Base-by-base conservation (phyloP, 2,329 filamentous ascomycete species). In the Lomentospora prolificans region DNA sequence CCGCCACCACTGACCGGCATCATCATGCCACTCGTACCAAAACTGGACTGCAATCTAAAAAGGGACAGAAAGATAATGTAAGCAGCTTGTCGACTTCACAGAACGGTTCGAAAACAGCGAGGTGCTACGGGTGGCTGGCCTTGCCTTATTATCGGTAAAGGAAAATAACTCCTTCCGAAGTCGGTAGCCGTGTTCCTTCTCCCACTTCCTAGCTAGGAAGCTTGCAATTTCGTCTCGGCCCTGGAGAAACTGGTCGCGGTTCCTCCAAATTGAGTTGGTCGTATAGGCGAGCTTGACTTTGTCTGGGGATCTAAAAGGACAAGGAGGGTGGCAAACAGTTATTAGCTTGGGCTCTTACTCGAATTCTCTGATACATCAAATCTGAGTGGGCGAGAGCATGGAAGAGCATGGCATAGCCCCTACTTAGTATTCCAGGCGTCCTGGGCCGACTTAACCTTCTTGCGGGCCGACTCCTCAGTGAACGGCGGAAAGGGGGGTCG, bases 101-200 rank as follows among this genome's bases (percentile, higher is more conserved):
- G 19, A 30, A 17, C n/a, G 8, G 27, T n/a, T 10, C n/a, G 17
- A 41, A n/a, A 24, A 24, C 19, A 12, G 4, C n/a, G 30, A 30
- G 51, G 17, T 31, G 2, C 12, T 39, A 27, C n/a, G 3, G 9
- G 19, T 22, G 28, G n/a, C 22, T 3, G 17, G 10, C 7, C 59
- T 10, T 53, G 76, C 78, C 66, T 76, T 86, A 68, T 92, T 75
- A 36, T 84, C 84, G 0, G 72, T 76, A 64, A 90, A 94, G 1
- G 87, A 77, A 68, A 95, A 95, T 1, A 95, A 73, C 66, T 95
- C 90, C 68, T 95, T 95, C 55, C 89, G 80, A 55, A 95, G 75
- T 0, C 79, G 77, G 64, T 95, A 95, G 14, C 76, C 81, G 46
- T 80, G 72, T 67, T 95, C 90, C 19, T 75, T 79, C 46, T 76